Conservation (phyloP, 805 yeast species). For the Saturnispora saitoi region DNA sequence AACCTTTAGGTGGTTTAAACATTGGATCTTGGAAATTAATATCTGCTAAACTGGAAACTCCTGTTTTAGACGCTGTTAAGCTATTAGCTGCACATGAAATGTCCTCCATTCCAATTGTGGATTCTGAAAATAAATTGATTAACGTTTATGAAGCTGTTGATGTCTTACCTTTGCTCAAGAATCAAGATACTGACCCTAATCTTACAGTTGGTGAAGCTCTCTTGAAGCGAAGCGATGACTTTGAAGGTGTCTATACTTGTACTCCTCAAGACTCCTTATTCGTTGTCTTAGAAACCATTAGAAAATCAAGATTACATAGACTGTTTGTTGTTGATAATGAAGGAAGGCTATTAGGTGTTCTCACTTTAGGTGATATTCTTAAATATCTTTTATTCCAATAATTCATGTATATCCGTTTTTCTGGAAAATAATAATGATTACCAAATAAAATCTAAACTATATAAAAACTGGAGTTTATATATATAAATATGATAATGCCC, state of each 20-base stretch:
- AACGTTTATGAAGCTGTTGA: constrained; percentile 96
- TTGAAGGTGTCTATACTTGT: constrained; percentile 96
- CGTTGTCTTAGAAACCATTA: constrained; percentile 85
- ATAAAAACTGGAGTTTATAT: neutral
- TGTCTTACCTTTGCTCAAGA: constrained; percentile 83
- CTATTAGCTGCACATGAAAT: constrained; percentile 71
- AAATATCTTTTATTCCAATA: constrained; percentile 49
- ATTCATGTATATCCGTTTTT: neutral
- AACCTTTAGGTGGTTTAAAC: constrained; percentile 63
- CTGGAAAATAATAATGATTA: neutral
- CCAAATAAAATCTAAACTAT: neutral
- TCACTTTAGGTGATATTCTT: constrained; percentile 85
- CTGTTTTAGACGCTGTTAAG: constrained; percentile 89
- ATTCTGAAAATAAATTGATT: constrained; percentile 51
- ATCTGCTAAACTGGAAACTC: constrained; percentile 82
- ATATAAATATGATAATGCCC: neutral
- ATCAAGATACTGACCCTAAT: constrained; percentile 82
- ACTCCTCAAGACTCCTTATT: constrained; percentile 78
- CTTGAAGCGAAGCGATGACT: constrained; percentile 88
- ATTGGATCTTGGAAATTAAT: constrained; percentile 57
- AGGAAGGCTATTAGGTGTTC: constrained; percentile 71
- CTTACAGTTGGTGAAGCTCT: constrained; percentile 93
- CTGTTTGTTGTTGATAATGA: constrained; percentile 84
- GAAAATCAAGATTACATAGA: constrained; percentile 85
- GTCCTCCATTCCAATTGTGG: constrained; percentile 88